phyloP scores from a whole-genome alignment of 2,329 filamentous ascomycete species.

The Clonostachys sp. region DNA sequence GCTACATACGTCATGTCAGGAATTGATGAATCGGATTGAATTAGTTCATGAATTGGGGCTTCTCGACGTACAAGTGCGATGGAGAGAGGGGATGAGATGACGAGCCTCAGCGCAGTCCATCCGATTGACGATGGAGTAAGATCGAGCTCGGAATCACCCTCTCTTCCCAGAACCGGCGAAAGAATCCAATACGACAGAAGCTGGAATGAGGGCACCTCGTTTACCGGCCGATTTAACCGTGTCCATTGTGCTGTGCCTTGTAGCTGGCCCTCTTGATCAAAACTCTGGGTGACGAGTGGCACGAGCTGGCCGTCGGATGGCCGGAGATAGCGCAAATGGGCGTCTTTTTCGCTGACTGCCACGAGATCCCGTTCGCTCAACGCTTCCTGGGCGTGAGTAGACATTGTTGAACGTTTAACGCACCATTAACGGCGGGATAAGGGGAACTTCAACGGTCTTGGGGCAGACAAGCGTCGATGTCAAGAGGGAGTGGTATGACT shows the following conservation, averaged over 20 bases:
- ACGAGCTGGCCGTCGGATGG: slow-evolving; percentile 2
- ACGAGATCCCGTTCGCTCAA: too few species aligned
- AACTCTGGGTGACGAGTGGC: slow-evolving; percentile 1
- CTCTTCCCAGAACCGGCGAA: background rate
- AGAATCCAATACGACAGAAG: slow-evolving; percentile 4
- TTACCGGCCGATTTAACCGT: slow-evolving; percentile 1
- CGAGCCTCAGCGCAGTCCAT: background rate
- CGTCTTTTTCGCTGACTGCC: too few species aligned
- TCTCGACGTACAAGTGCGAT: background rate
- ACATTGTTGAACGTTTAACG: too few species aligned
- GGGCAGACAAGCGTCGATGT: too few species aligned
- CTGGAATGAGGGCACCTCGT: background rate
- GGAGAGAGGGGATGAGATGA: background rate
- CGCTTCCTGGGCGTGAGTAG: too few species aligned
- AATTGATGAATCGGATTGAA: background rate
- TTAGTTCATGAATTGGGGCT: background rate
- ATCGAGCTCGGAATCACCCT: background rate
- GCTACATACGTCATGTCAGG: too few species aligned
- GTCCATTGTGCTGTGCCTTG: slow-evolving; percentile 3
- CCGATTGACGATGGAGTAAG: background rate
- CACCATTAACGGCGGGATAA: too few species aligned
- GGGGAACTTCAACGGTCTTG: too few species aligned
- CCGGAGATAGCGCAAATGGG: too few species aligned
- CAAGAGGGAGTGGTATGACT: too few species aligned
- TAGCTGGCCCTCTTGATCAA: slow-evolving; percentile 1